A percentile compares a stretch with the other conserved stretches of the same genome.
Evolutionary conservation across 2,329 filamentous ascomycete species (phyloP).

Genomic region (Clonostachys byssicola): DNA sequence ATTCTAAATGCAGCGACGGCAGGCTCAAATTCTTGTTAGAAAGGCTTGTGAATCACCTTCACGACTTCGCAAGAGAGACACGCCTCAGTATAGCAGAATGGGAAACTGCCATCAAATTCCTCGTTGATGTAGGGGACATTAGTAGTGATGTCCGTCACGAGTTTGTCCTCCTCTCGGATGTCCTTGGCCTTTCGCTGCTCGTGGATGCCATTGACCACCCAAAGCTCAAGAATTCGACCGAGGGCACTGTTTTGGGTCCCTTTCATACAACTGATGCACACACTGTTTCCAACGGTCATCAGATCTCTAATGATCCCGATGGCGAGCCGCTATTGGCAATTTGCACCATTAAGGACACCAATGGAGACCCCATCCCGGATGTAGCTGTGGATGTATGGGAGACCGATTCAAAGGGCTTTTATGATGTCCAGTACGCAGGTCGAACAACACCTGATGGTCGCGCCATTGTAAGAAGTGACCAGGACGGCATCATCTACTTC

Average conservation of each 20-base stretch:
- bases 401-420: constrained; percentile 69
- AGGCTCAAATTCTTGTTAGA: constrained; percentile 67
- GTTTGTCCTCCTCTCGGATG: constrained; percentile 73
- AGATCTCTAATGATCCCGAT: constrained; percentile 59
- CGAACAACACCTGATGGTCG: constrained; percentile 34
- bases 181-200: constrained; percentile 69
- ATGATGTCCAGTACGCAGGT: constrained; percentile 69
- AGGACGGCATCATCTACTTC: constrained; percentile 59
- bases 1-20: constrained; percentile 58
- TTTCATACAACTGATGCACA: constrained; percentile 74
- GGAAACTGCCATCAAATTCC: constrained; percentile 66
- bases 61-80: constrained; percentile 74
- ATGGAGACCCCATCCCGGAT: constrained; percentile 52
- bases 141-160: constrained; percentile 67
- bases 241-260: constrained; percentile 76
- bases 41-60: constrained; percentile 65
- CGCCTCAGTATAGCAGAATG: constrained; percentile 69
- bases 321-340: constrained; percentile 64
- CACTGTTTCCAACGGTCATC: constrained; percentile 40
- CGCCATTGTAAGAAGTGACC: constrained; percentile 17
- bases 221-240: constrained; percentile 62
- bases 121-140: constrained; percentile 65
- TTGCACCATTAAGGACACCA: constrained; percentile 60
- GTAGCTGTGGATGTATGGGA: constrained; percentile 78
- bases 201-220: constrained; percentile 76